Evolutionary conservation across 129 eudicot species (phyloP).

Genomic region (Gnaphalium uliginosum): DNA sequence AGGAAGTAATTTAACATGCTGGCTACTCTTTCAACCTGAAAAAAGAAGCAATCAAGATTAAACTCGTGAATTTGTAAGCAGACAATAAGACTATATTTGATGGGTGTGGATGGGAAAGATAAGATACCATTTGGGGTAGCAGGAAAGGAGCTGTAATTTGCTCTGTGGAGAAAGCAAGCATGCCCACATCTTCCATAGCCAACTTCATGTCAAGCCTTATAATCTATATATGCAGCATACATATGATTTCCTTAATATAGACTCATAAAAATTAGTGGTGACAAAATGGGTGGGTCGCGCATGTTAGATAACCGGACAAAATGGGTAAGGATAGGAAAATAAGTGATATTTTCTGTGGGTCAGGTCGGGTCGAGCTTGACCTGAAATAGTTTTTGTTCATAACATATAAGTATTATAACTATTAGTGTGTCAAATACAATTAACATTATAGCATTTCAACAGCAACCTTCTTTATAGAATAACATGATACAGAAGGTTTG

Average conservation of each 20-base stretch:
- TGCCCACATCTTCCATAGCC: conserved; percentile 92
- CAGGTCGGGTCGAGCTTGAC: too few species aligned
- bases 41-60: conserved; percentile 13
- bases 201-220: conserved; percentile 91
- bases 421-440: too few species aligned
- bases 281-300: too few species aligned
- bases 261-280: background rate
- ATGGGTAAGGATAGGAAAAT: too few species aligned
- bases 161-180: conserved; percentile 90
- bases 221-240: conserved; percentile 47
- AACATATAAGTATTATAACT: too few species aligned
- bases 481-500: too few species aligned
- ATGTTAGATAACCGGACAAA: too few species aligned
- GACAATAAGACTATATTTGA: background rate
- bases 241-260: background rate
- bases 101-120: background rate
- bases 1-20: conserved; percentile 93
- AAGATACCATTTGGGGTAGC: conserved; percentile 87
- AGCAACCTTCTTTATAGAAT: too few species aligned
- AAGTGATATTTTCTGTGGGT: too few species aligned
- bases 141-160: conserved; percentile 89
- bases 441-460: too few species aligned
- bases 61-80: background rate
- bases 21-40: conserved; percentile 95
- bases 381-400: too few species aligned